A percentile compares a stretch with the other conserved stretches of the same genome.
phyloP scores from a whole-genome alignment of 2,329 filamentous ascomycete genomes.

The Cordyceps cicadae region DNA sequence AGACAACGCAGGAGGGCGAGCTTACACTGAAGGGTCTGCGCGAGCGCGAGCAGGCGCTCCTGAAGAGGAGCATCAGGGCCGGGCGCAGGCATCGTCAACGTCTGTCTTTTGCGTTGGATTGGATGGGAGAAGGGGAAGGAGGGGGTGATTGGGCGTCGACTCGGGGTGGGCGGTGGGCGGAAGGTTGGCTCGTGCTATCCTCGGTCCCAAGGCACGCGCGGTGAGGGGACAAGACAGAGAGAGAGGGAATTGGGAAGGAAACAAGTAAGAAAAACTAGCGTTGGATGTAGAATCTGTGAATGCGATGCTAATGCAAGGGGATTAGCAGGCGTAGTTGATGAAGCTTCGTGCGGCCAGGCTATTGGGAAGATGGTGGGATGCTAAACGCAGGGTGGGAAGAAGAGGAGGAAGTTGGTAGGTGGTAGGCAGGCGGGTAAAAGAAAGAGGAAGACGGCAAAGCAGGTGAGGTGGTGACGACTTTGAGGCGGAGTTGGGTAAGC shows the following conservation, averaged over 20 bases:
- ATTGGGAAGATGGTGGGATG: neutral
- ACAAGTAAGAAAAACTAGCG: neutral
- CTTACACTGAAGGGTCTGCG: conserved; percentile 86
- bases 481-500: neutral
- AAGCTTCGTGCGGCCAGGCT: neutral
- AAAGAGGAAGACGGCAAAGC: neutral
- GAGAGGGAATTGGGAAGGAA: neutral
- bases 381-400: neutral
- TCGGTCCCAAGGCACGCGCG: neutral
- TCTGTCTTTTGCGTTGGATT: neutral
- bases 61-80: conserved; percentile 55
- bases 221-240: neutral
- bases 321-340: neutral
- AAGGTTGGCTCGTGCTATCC: neutral
- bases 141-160: neutral
- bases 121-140: neutral
- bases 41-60: conserved; percentile 69
- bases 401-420: neutral
- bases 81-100: conserved; percentile 1
- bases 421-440: too few species aligned
- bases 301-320: neutral
- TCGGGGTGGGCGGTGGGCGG: neutral
- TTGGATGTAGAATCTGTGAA: neutral
- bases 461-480: conserved; percentile 9
- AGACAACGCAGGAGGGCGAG: conserved; percentile 19